Evolutionary conservation across 225 moss, liverwort and hornwort genomes (phyloP), one percentile per base, ranked within the genome.

Genomic region (Anthoceros angustus): DNA sequence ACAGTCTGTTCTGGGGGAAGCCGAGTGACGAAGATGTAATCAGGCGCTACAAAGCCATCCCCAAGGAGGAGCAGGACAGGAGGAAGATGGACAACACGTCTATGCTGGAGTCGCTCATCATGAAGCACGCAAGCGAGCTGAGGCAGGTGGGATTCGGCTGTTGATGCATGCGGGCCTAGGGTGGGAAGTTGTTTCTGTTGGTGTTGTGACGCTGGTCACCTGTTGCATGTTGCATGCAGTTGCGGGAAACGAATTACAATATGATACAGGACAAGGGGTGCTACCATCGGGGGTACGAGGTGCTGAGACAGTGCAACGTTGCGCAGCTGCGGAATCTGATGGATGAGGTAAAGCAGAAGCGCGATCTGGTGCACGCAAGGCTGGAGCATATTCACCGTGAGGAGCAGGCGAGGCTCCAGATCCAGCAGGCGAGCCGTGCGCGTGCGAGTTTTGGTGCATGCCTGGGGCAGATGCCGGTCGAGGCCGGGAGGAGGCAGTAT

Each of bases 11-110:
- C n/a, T 81, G 81, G 84, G 81, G 80, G 3, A 69, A 72, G 7
- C 84, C 84, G n/a, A 72, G 76, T 67, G 62, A 75, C 61, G 76
- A 76, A 16, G 60, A 76, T 0, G 84, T 84, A 9, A 66, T 84
- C 15, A 74, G 43, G 61, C 74, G 81, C 14, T 84, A 76, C 69
- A 78, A 77, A 66, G 68, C 76, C 39, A 72, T 84, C 25, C 38
- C 84, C 26, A 70, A 66, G 25, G 84, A 81, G 72, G 84, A 84
- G 72, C 78, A 76, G 2, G 80, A 80, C 64, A 84, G 78, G 65
- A 25, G 80, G 42, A 84, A 78, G 74, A 72, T 84, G 9, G 84
- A 84, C 72, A 84, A 84, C 67, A 81, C 84, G 42, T 65, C 71
- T 0, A 71, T 84, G 25, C 21, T 84, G 62, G 76, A 78, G 40